Base-by-base conservation (phyloP, 768 basidiomycete species). In the Hemileccinum impolitum region DNA sequence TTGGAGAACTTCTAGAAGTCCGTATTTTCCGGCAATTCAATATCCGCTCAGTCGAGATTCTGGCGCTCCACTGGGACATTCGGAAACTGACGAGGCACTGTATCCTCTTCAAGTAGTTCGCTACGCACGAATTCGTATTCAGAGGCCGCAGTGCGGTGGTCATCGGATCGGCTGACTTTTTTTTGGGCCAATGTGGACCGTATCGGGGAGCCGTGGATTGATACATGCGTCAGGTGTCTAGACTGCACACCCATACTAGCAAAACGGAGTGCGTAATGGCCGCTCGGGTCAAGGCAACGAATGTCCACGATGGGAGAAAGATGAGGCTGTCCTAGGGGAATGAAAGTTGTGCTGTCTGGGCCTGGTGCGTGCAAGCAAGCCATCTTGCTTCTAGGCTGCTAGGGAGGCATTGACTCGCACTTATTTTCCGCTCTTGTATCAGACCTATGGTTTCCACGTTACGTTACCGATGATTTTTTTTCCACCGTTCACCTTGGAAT, bases 31-130 rank as follows among this genome's bases (percentile, higher is more conserved):
- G 63, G 54, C 61, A 63, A 53, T 55, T 65, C 61, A 53, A 63
- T 65, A 60, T 63, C 63, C 60, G 62, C 52, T 65, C 57, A 65
- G 60, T 65, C 60, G 63, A 63, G 62, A 46, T 57, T 63, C 54
- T 51, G 28, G 52, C 57, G 63, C 63, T 50, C 52, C 54, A 64
- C 43, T 46, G 43, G 34, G 42, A 28, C 47, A 45, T 46, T 40
- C 43, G 46, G 58, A 40, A 36, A 43, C 45, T n/a, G 46, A 46
- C 40, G 38, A 39, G 38, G 43, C 52, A 51, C 46, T 42, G 45
- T 51, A 46, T 51, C 59, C 38, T 48, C 45, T 59, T 55, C 52
- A 10, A 58, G 51, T 51, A 51, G 55, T 50, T 48, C 13, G 50
- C 51, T 36, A 39, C 21, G 36, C 41, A 58, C 28, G 59, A 52